Percentiles rank a stretch among this genome's conserved stretches.
phyloP scores from a whole-genome alignment of 331 rosid genomes.

The Acacia pycnantha region DNA sequence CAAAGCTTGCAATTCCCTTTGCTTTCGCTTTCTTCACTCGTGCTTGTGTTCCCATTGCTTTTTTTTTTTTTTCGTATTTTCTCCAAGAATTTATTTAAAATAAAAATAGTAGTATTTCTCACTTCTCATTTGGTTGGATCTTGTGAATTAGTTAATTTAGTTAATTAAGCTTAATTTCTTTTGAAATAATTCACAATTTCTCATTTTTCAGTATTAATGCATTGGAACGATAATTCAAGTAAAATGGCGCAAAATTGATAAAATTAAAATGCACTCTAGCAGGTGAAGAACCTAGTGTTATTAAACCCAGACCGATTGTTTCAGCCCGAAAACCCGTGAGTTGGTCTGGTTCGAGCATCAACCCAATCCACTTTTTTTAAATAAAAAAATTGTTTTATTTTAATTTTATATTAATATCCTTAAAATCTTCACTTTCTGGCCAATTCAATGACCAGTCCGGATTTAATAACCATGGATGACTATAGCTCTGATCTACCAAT shows the following conservation, averaged over 20 bases:
- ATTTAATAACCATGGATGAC: too few relatives aligned
- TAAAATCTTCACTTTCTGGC: too few relatives aligned
- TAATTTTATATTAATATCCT: too few relatives aligned
- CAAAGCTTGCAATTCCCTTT: conserved; percentile 14
- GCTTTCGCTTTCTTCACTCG: background rate
- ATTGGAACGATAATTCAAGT: background rate
- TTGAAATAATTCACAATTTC: background rate
- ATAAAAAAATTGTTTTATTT: too few relatives aligned
- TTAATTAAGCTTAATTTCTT: background rate
- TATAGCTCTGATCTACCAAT: background rate
- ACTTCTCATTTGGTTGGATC: background rate
- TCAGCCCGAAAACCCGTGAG: too few relatives aligned
- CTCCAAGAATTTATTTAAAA: background rate
- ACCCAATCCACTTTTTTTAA: too few relatives aligned
- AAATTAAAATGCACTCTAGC: background rate
- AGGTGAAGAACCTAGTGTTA: too few relatives aligned
- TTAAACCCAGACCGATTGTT: too few relatives aligned
- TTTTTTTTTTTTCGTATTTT: background rate
- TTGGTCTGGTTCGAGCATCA: too few relatives aligned
- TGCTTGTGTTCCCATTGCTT: background rate
- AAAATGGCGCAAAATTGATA: background rate
- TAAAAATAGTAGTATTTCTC: background rate
- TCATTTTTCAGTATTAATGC: background rate
- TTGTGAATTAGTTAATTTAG: background rate
- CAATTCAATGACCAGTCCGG: too few relatives aligned